These are phyloP conservation scores for Prunus yedoensis DNA, from an alignment of 331 rosid species.

Conservation along the genomic window DNA sequence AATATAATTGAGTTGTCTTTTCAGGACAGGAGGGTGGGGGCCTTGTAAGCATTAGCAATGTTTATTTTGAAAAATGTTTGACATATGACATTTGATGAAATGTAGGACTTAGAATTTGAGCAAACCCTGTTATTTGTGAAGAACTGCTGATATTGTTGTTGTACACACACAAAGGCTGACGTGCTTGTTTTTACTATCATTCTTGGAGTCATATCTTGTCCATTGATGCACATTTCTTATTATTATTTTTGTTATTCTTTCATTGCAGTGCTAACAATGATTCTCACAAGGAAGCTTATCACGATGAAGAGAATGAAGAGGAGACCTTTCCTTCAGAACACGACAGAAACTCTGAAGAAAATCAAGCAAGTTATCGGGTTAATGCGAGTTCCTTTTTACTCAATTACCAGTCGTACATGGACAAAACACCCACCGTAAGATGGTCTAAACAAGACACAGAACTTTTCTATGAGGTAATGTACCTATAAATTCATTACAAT, in stretches of 20 bases:
- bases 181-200: background rate
- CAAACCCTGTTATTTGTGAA: background rate
- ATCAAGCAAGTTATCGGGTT: conserved; percentile 36
- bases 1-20: background rate
- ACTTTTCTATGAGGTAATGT: conserved; percentile 68
- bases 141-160: background rate
- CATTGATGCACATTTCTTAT: conserved; percentile 9
- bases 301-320: conserved; percentile 46
- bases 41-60: background rate
- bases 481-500: background rate
- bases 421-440: conserved; percentile 61
- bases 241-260: conserved; percentile 22
- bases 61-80: background rate
- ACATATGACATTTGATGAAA: background rate
- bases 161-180: background rate
- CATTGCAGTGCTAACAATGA: conserved; percentile 45
- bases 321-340: conserved; percentile 49
- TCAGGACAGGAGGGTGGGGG: background rate
- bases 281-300: conserved; percentile 34
- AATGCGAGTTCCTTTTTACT: conserved; percentile 32
- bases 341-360: conserved; percentile 47
- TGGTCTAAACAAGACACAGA: conserved; percentile 86
- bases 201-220: background rate
- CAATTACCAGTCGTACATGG: conserved; percentile 79
- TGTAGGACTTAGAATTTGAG: background rate